Conservation (phyloP, 306 rosid species). For the Leucaena leucocephala region DNA sequence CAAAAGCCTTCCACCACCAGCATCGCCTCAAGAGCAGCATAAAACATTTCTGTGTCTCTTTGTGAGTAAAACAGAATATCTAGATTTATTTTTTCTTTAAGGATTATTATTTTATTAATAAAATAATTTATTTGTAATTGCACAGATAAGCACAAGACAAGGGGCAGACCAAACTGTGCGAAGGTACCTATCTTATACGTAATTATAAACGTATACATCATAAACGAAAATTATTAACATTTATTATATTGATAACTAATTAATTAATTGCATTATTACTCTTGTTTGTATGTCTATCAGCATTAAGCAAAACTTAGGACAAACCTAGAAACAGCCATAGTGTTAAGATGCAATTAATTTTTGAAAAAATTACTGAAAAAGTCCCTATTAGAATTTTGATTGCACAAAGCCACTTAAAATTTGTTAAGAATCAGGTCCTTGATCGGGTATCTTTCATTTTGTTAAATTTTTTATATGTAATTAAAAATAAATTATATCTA, state of each 20-base stretch:
- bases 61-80: neutral
- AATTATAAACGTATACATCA: neutral
- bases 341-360: neutral
- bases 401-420: too few relatives aligned
- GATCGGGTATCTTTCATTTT: too few relatives aligned
- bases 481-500: too few relatives aligned
- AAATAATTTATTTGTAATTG: neutral
- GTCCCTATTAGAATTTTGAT: too few relatives aligned
- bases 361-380: neutral
- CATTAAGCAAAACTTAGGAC: neutral
- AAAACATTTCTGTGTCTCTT: neutral
- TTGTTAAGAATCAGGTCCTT: too few relatives aligned
- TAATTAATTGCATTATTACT: neutral
- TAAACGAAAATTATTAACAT: neutral
- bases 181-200: constrained; percentile 15
- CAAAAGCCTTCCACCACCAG: constrained; percentile 11
- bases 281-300: neutral
- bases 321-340: neutral
- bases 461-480: too few relatives aligned
- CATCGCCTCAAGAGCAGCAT: neutral
- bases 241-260: neutral
- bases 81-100: neutral
- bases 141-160: constrained; percentile 9
- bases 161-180: neutral
- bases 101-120: neutral